Evolutionary conservation across 2,329 filamentous ascomycete genomes (phyloP).

Genomic region (Niveomyces coronatus): DNA sequence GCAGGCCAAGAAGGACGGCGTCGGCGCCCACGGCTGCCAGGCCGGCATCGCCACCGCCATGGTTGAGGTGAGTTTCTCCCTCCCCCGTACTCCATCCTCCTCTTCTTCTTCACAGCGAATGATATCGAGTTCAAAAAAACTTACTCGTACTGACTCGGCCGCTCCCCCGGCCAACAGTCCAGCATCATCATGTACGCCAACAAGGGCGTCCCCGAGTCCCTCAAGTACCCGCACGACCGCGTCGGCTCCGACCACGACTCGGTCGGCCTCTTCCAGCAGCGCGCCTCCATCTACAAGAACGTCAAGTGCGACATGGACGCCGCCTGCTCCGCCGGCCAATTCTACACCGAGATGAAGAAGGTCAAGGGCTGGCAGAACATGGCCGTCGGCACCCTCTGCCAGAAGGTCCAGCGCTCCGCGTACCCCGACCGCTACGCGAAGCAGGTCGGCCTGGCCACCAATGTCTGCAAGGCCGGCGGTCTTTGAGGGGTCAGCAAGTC

Average conservation of each 20-base stretch:
- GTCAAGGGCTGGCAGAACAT: slow-evolving; percentile 15
- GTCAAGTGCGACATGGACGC: slow-evolving; percentile 15
- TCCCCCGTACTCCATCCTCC: not conserved
- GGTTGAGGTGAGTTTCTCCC: slow-evolving; percentile 12
- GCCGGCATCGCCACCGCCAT: slow-evolving; percentile 15
- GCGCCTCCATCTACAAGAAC: slow-evolving; percentile 14
- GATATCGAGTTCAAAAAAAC: not conserved
- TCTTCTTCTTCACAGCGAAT: not conserved
- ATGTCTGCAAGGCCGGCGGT: slow-evolving; percentile 14
- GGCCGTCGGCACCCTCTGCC: slow-evolving; percentile 15
- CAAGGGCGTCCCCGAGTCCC: slow-evolving; percentile 12
- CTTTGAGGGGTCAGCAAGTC: slow-evolving; percentile 11
- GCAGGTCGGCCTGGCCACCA: slow-evolving; percentile 11
- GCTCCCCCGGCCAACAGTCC: too few species aligned
- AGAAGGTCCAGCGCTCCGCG: slow-evolving; percentile 15
- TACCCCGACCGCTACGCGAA: slow-evolving; percentile 13
- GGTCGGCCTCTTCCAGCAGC: slow-evolving; percentile 17
- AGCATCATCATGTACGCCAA: slow-evolving; percentile 14
- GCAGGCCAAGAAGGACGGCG: slow-evolving; percentile 10
- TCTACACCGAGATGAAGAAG: slow-evolving; percentile 13
- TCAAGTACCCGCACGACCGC: slow-evolving; percentile 13
- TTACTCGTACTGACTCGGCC: too few species aligned
- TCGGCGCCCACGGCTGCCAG: slow-evolving; percentile 15
- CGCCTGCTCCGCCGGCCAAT: slow-evolving; percentile 15
- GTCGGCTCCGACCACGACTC: slow-evolving; percentile 16